phyloP scores from a whole-genome alignment of 495 filamentous ascomycete genomes.

The Cercophora samala region DNA sequence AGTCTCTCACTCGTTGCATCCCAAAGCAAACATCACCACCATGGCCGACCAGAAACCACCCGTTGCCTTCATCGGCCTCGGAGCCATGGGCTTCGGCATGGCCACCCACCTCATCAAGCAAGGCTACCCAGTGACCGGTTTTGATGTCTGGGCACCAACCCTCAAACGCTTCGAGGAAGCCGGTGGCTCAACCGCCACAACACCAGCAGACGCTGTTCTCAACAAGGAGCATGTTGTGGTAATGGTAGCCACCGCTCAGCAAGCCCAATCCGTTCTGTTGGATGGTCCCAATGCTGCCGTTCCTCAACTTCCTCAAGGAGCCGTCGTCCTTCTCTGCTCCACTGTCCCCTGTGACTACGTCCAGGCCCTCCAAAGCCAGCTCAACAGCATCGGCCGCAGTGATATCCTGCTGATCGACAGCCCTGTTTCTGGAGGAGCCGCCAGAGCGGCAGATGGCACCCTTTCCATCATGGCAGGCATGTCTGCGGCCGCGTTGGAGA shows the following conservation, averaged over 20 bases:
- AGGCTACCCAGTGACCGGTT: conserved; percentile 67
- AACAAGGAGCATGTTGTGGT: conserved; percentile 62
- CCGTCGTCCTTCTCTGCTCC: conserved; percentile 67
- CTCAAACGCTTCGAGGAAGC: conserved; percentile 65
- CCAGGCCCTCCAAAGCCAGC: conserved; percentile 53
- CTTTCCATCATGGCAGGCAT: conserved; percentile 80
- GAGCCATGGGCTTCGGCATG: conserved; percentile 89
- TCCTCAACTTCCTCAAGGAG: conserved; percentile 51
- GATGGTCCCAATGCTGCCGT: conserved; percentile 58
- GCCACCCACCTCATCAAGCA: conserved; percentile 70
- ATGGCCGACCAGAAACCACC: conserved; percentile 47
- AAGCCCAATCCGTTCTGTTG: conserved; percentile 65
- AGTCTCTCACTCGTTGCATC: not conserved
- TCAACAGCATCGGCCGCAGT: conserved; percentile 51
- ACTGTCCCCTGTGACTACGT: conserved; percentile 70
- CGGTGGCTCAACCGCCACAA: conserved; percentile 59
- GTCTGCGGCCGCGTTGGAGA: conserved; percentile 53
- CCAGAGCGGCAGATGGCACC: conserved; percentile 69
- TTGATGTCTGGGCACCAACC: conserved; percentile 70
- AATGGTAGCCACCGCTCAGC: conserved; percentile 76
- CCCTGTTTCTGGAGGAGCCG: conserved; percentile 75
- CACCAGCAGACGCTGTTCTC: conserved; percentile 61
- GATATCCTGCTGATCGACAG: conserved; percentile 70
- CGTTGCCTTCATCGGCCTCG: conserved; percentile 77
- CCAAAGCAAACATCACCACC: conserved; percentile 4